A percentile compares a stretch with the other conserved stretches of the same genome.
Evolutionary conservation across 108 stramenopile species (phyloP).

Genomic region (Pinguiococcus pyrenoidosus): DNA sequence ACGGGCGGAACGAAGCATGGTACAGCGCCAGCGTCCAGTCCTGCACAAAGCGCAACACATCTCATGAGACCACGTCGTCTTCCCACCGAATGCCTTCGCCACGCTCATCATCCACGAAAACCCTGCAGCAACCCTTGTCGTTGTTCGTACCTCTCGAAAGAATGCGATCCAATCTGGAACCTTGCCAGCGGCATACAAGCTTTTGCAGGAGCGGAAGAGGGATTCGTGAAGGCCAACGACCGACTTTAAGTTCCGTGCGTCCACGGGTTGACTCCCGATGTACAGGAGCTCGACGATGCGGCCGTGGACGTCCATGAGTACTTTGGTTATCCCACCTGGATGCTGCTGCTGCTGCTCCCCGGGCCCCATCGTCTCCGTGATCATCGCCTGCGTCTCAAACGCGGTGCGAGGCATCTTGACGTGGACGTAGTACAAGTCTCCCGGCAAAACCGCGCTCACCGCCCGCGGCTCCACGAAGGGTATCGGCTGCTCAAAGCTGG

Average conservation of each 20-base stretch:
- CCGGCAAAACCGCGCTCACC: slow-evolving; percentile 4
- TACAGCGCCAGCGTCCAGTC: slow-evolving; percentile 16
- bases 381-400: too few relatives aligned
- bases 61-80: too few relatives aligned
- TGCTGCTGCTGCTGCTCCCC: too few relatives aligned
- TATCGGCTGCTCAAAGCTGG: too few relatives aligned
- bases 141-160: too few relatives aligned
- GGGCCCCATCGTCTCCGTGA: not conserved
- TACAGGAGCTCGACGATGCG: not conserved
- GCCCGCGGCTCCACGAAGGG: slow-evolving; percentile 1
- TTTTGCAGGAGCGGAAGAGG: slow-evolving; percentile 8
- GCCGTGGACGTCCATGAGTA: not conserved
- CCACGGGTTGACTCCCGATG: not conserved
- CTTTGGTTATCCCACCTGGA: too few relatives aligned
- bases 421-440: slow-evolving; percentile 5
- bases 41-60: too few relatives aligned
- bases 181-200: not conserved
- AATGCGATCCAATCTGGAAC: slow-evolving; percentile 22
- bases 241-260: slow-evolving; percentile 2
- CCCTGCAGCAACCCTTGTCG: too few relatives aligned
- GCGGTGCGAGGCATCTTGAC: not conserved
- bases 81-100: too few relatives aligned
- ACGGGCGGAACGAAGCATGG: slow-evolving; percentile 5
- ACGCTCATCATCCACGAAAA: too few relatives aligned
- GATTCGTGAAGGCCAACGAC: slow-evolving; percentile 22